These are phyloP conservation scores for Apophysomyces ossiformis DNA, from an alignment of 371 early-diverging fungal genomes.

Conservation along the genomic window DNA sequence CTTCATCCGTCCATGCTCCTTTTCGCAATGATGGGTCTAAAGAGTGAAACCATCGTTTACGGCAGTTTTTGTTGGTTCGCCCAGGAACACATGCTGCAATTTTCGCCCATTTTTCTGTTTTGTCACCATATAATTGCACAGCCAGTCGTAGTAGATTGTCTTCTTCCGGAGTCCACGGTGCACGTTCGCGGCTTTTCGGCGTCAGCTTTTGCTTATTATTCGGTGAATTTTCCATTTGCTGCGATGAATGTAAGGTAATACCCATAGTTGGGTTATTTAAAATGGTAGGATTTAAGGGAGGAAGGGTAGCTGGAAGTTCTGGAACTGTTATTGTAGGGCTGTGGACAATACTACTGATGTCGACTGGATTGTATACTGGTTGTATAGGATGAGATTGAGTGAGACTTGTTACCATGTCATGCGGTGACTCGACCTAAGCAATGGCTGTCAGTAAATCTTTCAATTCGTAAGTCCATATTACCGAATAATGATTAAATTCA, in stretches of 20 bases:
- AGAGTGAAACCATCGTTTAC: constrained; percentile 85
- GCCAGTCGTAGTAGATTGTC: constrained; percentile 71
- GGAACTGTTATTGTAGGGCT: constrained; percentile 22
- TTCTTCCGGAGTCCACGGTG: constrained; percentile 75
- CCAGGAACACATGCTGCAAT: constrained; percentile 83
- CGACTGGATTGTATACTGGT: constrained; percentile 25
- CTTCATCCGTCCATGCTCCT: constrained; percentile 82
- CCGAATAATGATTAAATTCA: not conserved
- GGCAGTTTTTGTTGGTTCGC: constrained; percentile 81
- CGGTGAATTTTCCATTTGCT: constrained; percentile 8
- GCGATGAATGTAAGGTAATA: constrained; percentile 12
- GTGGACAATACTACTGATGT: constrained; percentile 27
- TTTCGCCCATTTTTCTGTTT: constrained; percentile 83
- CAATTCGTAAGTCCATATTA: not conserved
- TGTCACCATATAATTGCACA: constrained; percentile 76
- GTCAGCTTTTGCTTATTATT: constrained; percentile 14
- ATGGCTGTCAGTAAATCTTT: no score
- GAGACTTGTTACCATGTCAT: constrained; percentile 21
- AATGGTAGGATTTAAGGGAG: constrained; percentile 16
- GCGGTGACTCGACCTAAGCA: constrained; percentile 11
- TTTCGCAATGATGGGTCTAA: constrained; percentile 78
- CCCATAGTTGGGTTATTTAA: constrained; percentile 15
- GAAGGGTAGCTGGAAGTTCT: constrained; percentile 22
- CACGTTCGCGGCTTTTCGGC: constrained; percentile 33
- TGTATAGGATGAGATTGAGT: constrained; percentile 13